These are phyloP conservation scores for Tetrahymena thermophila DNA, from an alignment of 73 alveolate species.

Conservation along the genomic window DNA sequence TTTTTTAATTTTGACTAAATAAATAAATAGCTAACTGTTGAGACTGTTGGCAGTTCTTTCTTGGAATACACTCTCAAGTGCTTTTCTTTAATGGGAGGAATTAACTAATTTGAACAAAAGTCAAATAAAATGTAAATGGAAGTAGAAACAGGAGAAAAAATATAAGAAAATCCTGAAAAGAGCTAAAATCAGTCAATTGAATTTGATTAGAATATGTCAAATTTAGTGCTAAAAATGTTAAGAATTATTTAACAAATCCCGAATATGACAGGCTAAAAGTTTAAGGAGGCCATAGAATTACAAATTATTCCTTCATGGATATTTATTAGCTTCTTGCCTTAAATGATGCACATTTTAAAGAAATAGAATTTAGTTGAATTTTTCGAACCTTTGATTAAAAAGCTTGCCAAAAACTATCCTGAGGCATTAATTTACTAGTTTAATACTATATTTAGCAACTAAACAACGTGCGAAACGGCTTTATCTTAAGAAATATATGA, in stretches of 20 bases:
- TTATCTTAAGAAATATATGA: neutral
- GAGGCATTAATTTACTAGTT: conserved; percentile 18
- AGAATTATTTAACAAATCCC: conserved; percentile 34
- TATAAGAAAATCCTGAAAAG: conserved; percentile 11
- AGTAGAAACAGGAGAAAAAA: conserved; percentile 17
- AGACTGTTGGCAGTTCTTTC: neutral
- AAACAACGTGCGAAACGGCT: conserved; percentile 2
- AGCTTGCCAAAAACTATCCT: conserved; percentile 16
- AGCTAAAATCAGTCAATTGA: neutral
- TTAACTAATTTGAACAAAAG: neutral
- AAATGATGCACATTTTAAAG: conserved; percentile 25
- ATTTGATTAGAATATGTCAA: neutral
- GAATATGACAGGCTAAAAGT: conserved; percentile 4
- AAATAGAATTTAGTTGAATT: neutral
- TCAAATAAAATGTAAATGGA: conserved; percentile 9
- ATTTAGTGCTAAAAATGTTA: conserved; percentile 8
- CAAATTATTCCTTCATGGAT: conserved; percentile 4
- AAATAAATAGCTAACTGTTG: neutral
- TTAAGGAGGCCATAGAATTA: conserved; percentile 18
- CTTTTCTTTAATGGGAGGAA: conserved; percentile 25
- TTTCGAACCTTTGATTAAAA: conserved; percentile 10
- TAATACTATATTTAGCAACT: conserved; percentile 2
- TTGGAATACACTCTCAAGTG: neutral
- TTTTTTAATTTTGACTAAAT: neutral
- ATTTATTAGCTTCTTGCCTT: conserved; percentile 12